A percentile compares a stretch with the other conserved stretches of the same genome.
Conservation (phyloP, 768 basidiomycete genomes). For the Tulasnella calospora region DNA sequence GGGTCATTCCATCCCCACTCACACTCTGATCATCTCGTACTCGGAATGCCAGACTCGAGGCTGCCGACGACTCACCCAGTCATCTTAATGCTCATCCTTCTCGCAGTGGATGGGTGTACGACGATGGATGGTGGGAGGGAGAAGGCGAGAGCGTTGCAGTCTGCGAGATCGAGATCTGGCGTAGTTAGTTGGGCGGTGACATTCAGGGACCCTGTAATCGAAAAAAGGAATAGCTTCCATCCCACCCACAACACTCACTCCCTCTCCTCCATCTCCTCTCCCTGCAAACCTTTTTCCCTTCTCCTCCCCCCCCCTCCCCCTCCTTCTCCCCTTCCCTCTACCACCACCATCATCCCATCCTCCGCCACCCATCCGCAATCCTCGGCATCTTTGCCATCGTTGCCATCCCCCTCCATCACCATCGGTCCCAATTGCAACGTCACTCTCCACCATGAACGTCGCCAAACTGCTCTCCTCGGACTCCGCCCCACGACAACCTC, state of each 20-base stretch:
- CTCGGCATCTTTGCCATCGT: neutral
- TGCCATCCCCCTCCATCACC: neutral
- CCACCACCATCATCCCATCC: neutral
- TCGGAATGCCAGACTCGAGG: neutral
- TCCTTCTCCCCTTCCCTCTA: neutral
- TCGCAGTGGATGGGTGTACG: no score
- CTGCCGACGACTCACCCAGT: neutral
- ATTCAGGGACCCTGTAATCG: conserved; percentile 11
- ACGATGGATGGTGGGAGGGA: neutral
- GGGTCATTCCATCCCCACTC: neutral
- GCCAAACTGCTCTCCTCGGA: conserved; percentile 1
- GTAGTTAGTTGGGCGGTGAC: conserved; percentile 4
- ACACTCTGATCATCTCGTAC: neutral
- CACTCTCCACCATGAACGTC: neutral
- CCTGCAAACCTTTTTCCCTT: neutral
- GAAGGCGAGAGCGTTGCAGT: neutral
- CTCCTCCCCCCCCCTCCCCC: neutral
- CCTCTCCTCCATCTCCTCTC: neutral
- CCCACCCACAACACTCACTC: neutral
- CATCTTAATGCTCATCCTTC: no score
- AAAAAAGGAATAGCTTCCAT: conserved; percentile 9
- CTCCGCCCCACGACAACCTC: neutral
- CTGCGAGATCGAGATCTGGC: neutral
- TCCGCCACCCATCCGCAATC: neutral
- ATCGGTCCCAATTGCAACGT: neutral